A percentile compares a stretch with the other conserved stretches of the same genome.
Evolutionary conservation across 345 rosid genomes (phyloP).

Genomic region (Eucalyptus guilfoylei): DNA sequence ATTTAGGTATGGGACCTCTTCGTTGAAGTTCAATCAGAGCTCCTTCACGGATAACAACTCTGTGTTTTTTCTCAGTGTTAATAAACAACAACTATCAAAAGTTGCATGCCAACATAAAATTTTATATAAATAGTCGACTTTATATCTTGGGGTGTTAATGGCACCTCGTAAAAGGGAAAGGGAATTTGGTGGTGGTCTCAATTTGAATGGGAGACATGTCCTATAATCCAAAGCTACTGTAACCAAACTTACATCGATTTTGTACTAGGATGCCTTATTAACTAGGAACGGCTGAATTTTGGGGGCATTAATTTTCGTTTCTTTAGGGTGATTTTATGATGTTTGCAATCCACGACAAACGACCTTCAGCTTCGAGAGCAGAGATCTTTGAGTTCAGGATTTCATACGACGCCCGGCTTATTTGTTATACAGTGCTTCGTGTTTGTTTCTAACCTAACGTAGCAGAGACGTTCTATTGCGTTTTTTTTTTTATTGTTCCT

Average conservation of each 20-base stretch:
- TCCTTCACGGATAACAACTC: not conserved
- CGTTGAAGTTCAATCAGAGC: not conserved
- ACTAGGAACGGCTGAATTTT: not conserved
- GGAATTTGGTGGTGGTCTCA: not conserved
- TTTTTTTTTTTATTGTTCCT: no score
- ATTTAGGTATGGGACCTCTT: not conserved
- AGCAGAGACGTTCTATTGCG: no score
- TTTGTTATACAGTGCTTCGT: not conserved
- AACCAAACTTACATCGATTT: not conserved
- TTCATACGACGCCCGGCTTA: not conserved
- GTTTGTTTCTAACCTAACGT: no score
- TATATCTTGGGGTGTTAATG: rapidly evolving
- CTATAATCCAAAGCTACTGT: not conserved
- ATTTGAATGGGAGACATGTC: not conserved
- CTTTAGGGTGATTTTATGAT: not conserved
- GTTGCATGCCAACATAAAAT: not conserved
- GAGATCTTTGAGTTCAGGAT: not conserved
- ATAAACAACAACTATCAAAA: not conserved
- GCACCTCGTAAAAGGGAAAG: not conserved
- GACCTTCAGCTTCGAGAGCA: not conserved
- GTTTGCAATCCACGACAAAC: not conserved
- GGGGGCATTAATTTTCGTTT: not conserved
- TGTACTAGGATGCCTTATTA: not conserved
- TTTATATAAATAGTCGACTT: no score
- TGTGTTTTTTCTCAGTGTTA: not conserved